A percentile compares a stretch with the other conserved stretches of the same genome.
phyloP scores from a whole-genome alignment of 2,329 filamentous ascomycete species.

The Ophiostoma angusticollis region DNA sequence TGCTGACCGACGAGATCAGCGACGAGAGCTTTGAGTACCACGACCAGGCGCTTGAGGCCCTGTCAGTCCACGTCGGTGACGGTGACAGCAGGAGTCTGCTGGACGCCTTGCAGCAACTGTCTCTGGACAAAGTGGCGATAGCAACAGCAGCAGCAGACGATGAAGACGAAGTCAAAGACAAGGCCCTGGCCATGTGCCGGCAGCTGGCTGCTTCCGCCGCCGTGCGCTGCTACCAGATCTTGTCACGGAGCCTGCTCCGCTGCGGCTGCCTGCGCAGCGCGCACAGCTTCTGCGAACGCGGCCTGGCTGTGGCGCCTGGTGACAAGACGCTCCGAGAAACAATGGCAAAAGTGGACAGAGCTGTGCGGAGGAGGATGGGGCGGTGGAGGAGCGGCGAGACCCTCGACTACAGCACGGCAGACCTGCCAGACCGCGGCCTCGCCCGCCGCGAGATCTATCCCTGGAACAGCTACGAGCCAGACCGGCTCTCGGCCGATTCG shows the following conservation, averaged over 20 bases:
- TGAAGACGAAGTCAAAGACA: too few species aligned
- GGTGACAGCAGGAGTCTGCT: constrained; percentile 25
- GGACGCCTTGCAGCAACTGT: constrained; percentile 33
- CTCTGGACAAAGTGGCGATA: constrained; percentile 3
- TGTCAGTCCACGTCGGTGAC: constrained; percentile 30
- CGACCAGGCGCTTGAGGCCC: constrained; percentile 45
- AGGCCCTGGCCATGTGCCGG: constrained; percentile 10
- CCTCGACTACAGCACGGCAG: constrained; percentile 33
- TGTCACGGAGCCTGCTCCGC: constrained; percentile 45
- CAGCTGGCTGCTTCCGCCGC: constrained; percentile 35
- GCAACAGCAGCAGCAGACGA: not conserved
- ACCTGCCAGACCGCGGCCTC: constrained; percentile 55
- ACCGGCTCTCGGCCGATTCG: constrained; percentile 57
- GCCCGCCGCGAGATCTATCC: constrained; percentile 61
- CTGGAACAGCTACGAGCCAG: constrained; percentile 55
- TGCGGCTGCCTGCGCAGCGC: constrained; percentile 59
- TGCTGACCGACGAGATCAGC: constrained; percentile 67
- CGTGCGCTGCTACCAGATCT: constrained; percentile 45
- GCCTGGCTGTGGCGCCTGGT: constrained; percentile 39
- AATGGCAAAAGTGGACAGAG: constrained; percentile 38
- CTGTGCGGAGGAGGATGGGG: constrained; percentile 27
- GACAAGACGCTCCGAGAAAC: constrained; percentile 44
- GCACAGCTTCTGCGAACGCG: constrained; percentile 50
- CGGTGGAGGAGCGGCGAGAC: constrained; percentile 25
- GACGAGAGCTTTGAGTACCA: constrained; percentile 78